A percentile compares a stretch with the other conserved stretches of the same genome.
Evolutionary conservation across 495 filamentous ascomycete species (phyloP).

Genomic region (Jackrogersella multiformis): DNA sequence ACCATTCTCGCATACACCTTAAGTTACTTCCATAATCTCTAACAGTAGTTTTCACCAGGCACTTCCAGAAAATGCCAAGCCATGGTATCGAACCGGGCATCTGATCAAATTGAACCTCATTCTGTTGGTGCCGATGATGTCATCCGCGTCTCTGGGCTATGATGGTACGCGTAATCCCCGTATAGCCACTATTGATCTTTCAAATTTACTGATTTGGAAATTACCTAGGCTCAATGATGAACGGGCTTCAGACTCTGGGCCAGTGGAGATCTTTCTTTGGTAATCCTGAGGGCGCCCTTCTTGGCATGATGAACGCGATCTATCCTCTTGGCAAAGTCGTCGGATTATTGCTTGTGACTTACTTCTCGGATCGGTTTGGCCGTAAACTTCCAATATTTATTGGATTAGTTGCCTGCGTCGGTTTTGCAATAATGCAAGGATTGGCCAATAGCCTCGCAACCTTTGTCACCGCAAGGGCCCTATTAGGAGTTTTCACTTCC

Average conservation of each 20-base stretch:
- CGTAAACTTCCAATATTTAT: conserved; percentile 4
- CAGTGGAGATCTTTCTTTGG: conserved; percentile 10
- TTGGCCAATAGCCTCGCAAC: conserved; percentile 1
- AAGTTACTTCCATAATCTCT: background rate
- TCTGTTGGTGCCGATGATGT: conserved; percentile 2
- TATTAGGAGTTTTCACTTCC: conserved; percentile 1
- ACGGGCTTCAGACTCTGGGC: conserved; percentile 3
- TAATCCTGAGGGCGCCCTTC: background rate
- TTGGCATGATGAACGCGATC: conserved; percentile 6
- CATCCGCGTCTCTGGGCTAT: conserved; percentile 7
- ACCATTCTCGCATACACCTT: background rate
- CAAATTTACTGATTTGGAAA: background rate
- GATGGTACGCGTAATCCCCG: background rate
- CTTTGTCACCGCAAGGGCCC: background rate
- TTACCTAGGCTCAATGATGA: conserved; percentile 10
- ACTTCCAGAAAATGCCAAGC: background rate
- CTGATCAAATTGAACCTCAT: background rate
- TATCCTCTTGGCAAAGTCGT: conserved; percentile 9
- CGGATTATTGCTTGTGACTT: conserved; percentile 7
- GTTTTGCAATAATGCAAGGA: conserved; percentile 12
- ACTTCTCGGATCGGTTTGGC: conserved; percentile 6
- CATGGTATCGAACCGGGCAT: conserved; percentile 6
- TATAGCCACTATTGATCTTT: background rate
- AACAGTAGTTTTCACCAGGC: background rate
- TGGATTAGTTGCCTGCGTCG: conserved; percentile 1